phyloP scores from a whole-genome alignment of 257 asterid species.

The Scutellaria baicalensis region DNA sequence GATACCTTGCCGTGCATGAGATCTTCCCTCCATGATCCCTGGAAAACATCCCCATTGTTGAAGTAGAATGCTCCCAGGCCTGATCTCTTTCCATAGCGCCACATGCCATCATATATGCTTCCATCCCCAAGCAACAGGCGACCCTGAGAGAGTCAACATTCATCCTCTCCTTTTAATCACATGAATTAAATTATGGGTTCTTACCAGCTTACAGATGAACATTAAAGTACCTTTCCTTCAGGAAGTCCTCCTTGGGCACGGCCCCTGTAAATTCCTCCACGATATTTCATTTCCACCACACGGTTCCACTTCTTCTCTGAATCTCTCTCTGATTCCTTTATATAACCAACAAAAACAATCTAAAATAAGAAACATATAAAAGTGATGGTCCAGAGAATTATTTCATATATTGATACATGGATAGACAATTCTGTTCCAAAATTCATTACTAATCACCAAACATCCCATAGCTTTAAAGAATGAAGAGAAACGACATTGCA shows the following conservation, averaged over 20 bases:
- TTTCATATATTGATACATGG: not conserved
- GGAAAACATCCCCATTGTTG: conserved; percentile 83
- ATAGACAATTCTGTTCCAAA: not conserved
- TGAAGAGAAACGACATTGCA: not conserved
- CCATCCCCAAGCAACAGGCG: conserved; percentile 77
- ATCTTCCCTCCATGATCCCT: conserved; percentile 98
- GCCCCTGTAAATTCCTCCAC: conserved; percentile 86
- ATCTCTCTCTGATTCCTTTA: conserved; percentile 92
- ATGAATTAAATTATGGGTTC: conserved; percentile 5
- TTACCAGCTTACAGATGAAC: conserved; percentile 10
- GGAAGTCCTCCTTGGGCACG: conserved; percentile 97
- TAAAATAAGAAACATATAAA: not conserved
- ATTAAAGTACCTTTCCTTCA: conserved; percentile 80
- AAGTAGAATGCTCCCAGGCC: conserved; percentile 86
- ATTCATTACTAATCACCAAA: not conserved
- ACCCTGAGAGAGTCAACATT: conserved; percentile 46
- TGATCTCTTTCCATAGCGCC: conserved; percentile 94
- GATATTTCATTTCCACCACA: conserved; percentile 72
- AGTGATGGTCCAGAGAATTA: not conserved
- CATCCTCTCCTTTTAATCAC: not conserved
- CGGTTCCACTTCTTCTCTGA: conserved; percentile 84
- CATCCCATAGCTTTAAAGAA: not conserved
- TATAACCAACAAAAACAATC: conserved; percentile 9
- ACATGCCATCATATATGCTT: conserved; percentile 87
- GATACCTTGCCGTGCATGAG: conserved; percentile 96